Base-by-base conservation (phyloP, 257 asterid species). In the Avicennia marina region DNA sequence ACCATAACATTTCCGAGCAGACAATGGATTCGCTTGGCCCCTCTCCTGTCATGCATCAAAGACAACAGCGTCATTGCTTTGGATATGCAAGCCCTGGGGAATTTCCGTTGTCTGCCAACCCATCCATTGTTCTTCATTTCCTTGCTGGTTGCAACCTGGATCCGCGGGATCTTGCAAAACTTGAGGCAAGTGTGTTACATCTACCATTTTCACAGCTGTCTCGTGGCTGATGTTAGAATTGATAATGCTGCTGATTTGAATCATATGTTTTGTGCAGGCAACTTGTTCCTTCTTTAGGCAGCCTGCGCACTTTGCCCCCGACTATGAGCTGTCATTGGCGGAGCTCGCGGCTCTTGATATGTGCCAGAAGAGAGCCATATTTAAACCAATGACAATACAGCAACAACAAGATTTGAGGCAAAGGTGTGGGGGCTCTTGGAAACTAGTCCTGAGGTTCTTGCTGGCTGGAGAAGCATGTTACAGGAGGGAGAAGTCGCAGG, bases 291-390 rank as follows among this genome's bases (percentile, higher is more conserved):
- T 86, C 81, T 94, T 94, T 66, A 78, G 83, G 80, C 85, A 79
- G 82, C 94, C 97, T 60, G 99, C 99, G 6, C 68, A 78, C 55
- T 86, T 84, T 20, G 64, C 85, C 72, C 99, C 99, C 17, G 90
- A 89, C 70, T 50, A 66, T 33, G 82, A 81, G 78, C 97, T 94
- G 72, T 94, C 94, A 2, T 50, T 94, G 68, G 85, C 97, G 2
- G 99, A 94, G 89, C 94, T 94, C 33, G 99, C 99, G 0, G 99
- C 99, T 66, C 87, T 89, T 11, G 97, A 94, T 68, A 82, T 94
- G 97, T 94, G 99, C 79, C 87, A 72, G 62, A 79, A 80, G 70
- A 86, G 99, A 60, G 99, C 95, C 60, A 72, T 89, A 48, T 94
- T 94, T 75, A 86, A 82, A 73, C 95, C 96, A 13, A 81, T 94